These are phyloP conservation scores for Rugosomyces carneus DNA, from an alignment of 1,284 basidiomycete species.

Conservation along the genomic window DNA sequence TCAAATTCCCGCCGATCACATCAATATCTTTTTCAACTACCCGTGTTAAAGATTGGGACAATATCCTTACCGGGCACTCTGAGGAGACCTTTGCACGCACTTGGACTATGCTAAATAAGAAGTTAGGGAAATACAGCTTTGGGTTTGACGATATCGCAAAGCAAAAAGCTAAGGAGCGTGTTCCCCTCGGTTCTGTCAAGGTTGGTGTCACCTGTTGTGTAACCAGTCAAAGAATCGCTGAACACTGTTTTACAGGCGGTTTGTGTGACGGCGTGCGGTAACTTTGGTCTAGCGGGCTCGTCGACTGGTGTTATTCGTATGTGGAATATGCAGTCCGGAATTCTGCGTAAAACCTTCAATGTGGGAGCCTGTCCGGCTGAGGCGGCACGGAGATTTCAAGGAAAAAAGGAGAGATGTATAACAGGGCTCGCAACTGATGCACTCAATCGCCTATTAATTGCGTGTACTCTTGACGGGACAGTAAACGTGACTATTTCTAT, in stretches of 20 bases:
- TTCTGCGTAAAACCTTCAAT: constrained; percentile 74
- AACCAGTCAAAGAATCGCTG: neutral
- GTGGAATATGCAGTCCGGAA: constrained; percentile 97
- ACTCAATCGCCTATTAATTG: constrained; percentile 78
- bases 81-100: constrained; percentile 78
- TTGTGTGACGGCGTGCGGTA: constrained; percentile 92
- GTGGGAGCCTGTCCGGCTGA: constrained; percentile 57
- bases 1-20: constrained; percentile 79
- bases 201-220: constrained; percentile 28
- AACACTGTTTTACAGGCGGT: constrained; percentile 51
- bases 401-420: constrained; percentile 54
- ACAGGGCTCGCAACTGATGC: constrained; percentile 86
- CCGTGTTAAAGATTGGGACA: constrained; percentile 95
- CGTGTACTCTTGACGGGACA: constrained; percentile 83
- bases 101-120: constrained; percentile 84
- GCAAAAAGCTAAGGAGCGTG: constrained; percentile 40
- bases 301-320: constrained; percentile 75
- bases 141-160: constrained; percentile 42
- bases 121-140: constrained; percentile 70
- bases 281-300: constrained; percentile 86
- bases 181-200: constrained; percentile 53
- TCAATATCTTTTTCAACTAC: constrained; percentile 76
- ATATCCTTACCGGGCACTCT: constrained; percentile 85
- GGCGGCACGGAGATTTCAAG: constrained; percentile 36
- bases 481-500: constrained; percentile 60